Conservation (phyloP, 768 basidiomycete genomes). For the Boletus barrowsii region DNA sequence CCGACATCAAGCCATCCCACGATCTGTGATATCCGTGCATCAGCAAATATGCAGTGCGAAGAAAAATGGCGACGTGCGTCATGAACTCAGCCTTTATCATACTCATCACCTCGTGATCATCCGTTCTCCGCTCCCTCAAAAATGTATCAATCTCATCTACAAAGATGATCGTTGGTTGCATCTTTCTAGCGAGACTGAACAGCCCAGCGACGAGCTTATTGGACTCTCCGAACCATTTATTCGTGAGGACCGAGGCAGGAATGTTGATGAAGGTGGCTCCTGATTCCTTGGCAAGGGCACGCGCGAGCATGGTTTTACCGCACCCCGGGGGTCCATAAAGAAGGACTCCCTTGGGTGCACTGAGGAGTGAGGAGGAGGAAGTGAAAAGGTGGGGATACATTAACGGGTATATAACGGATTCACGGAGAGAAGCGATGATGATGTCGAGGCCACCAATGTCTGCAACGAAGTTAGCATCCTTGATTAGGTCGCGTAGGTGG, state of each 20-base stretch:
- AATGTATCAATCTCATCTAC: constrained; percentile 99
- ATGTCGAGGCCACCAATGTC: constrained; percentile 93
- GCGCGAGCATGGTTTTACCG: constrained; percentile 99
- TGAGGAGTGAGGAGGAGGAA: constrained; percentile 74
- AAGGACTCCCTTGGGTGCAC: constrained; percentile 93
- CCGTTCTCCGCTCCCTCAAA: constrained; percentile 78
- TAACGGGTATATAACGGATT: constrained; percentile 94
- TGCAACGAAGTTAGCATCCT: constrained; percentile 17
- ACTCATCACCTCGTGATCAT: constrained; percentile 95
- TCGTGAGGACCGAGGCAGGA: constrained; percentile 68
- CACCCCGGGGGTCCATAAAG: constrained; percentile 97
- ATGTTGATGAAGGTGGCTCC: constrained; percentile 96
- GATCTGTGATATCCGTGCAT: constrained; percentile 44
- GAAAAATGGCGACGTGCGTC: constrained; percentile 55
- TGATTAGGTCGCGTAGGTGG: neutral
- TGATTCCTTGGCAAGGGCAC: constrained; percentile 95
- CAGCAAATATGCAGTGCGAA: neutral
- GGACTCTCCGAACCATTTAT: constrained; percentile 85
- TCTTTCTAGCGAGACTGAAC: constrained; percentile 90
- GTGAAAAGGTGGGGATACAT: constrained; percentile 87
- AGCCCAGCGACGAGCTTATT: constrained; percentile 95
- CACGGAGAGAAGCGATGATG: constrained; percentile 85
- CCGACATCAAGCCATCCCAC: constrained; percentile 92
- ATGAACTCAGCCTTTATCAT: constrained; percentile 99
- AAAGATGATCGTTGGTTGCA: constrained; percentile 95